Evolutionary conservation across 2,329 filamentous ascomycete genomes (phyloP).

Genomic region (Didymella arachidicola): DNA sequence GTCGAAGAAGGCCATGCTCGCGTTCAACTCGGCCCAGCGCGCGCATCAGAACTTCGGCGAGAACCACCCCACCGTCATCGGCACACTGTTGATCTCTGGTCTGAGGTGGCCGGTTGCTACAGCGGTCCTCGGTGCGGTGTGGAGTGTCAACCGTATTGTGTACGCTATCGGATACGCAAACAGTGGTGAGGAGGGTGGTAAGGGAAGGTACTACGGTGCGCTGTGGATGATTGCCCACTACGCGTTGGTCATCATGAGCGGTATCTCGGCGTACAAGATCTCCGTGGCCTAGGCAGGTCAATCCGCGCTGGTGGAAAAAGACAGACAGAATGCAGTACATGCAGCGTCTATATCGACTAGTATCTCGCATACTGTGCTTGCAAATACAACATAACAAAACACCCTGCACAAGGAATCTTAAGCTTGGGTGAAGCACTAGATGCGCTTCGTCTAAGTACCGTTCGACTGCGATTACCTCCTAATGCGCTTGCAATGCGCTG

Average conservation of each 20-base stretch:
- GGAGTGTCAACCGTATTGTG: constrained; percentile 60
- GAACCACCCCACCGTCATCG: constrained; percentile 61
- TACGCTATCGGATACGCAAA: constrained; percentile 60
- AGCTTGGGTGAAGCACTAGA: not conserved
- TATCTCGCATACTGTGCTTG: not conserved
- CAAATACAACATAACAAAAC: not conserved
- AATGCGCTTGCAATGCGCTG: not conserved
- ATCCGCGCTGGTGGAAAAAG: not conserved
- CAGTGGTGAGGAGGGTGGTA: constrained; percentile 49
- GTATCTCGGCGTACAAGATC: constrained; percentile 37
- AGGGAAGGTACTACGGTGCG: constrained; percentile 53
- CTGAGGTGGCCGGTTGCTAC: constrained; percentile 61
- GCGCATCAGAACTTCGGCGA: constrained; percentile 67
- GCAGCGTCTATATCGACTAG: not conserved
- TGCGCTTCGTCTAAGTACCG: not conserved
- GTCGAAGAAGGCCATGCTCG: constrained; percentile 54
- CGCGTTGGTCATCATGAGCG: constrained; percentile 39
- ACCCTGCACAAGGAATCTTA: not conserved
- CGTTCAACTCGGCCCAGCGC: constrained; percentile 56
- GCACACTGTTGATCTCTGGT: constrained; percentile 62
- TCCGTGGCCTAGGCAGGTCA: constrained; percentile 20
- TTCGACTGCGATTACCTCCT: not conserved
- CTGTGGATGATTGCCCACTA: constrained; percentile 46
- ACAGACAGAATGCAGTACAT: not conserved
- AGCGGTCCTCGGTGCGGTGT: constrained; percentile 57